phyloP scores from a whole-genome alignment of 2,329 filamentous ascomycete species.

The Diaporthe nobilis region DNA sequence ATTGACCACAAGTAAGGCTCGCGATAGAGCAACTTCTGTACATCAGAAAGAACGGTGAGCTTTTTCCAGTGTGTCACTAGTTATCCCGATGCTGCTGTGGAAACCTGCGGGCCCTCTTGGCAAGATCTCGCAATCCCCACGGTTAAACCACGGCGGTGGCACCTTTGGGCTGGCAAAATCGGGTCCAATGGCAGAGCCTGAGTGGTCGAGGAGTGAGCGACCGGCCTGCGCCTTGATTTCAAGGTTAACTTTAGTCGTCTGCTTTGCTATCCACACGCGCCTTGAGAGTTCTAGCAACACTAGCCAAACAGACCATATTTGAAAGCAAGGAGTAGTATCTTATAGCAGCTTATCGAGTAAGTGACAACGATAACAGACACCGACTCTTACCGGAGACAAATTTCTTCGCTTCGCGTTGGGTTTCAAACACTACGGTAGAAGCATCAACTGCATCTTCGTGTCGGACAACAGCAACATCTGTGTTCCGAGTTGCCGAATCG shows the following conservation, averaged over 20 bases:
- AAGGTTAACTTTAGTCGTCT: background rate
- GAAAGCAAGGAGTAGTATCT: background rate
- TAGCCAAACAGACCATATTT: background rate
- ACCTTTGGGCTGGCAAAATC: background rate
- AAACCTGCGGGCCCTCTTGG: conserved; percentile 2
- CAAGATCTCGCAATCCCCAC: background rate
- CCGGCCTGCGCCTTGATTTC: background rate
- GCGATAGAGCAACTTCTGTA: background rate
- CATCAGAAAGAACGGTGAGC: background rate
- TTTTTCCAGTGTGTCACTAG: background rate
- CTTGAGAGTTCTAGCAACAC: background rate
- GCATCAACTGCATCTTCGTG: background rate
- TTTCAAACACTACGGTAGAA: background rate
- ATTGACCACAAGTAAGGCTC: too few species aligned
- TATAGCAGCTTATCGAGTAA: background rate
- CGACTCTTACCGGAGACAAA: background rate
- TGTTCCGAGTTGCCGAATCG: background rate
- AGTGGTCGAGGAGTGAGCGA: background rate
- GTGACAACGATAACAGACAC: background rate
- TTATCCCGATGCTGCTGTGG: background rate
- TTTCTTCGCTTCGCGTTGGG: background rate
- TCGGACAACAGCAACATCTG: background rate
- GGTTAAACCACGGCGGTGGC: conserved; percentile 3
- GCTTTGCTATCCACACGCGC: background rate
- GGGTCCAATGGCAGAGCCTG: background rate